A percentile compares a stretch with the other conserved stretches of the same genome.
Conservation (phyloP, 1,284 basidiomycete species). For the Irpex sp. region DNA sequence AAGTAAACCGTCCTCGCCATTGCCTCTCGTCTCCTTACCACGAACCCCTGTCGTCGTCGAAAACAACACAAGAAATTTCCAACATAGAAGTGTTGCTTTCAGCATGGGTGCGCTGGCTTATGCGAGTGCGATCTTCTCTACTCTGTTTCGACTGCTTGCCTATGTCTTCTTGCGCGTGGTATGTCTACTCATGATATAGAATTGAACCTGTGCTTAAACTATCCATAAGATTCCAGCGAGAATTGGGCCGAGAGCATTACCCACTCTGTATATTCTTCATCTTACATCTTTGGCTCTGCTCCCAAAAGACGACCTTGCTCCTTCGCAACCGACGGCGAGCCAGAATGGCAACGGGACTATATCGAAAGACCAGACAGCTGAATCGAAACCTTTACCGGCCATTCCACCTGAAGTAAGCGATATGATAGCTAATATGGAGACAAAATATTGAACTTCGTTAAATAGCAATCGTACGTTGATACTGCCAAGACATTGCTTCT, state of each 20-base stretch:
- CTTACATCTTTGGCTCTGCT: conserved; percentile 9
- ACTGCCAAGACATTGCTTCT: conserved; percentile 32
- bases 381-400: background rate
- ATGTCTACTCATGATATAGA: background rate
- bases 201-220: background rate
- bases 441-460: background rate
- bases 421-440: background rate
- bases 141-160: conserved; percentile 12
- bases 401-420: background rate
- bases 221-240: conserved; percentile 12
- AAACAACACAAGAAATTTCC: background rate
- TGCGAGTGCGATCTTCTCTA: conserved; percentile 11
- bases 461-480: background rate
- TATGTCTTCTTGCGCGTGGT: conserved; percentile 19
- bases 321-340: background rate
- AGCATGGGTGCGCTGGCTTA: conserved; percentile 3
- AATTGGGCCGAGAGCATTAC: conserved; percentile 4
- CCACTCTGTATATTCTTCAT: conserved; percentile 13
- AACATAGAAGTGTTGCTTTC: background rate
- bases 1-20: background rate
- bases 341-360: background rate
- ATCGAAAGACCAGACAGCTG: background rate
- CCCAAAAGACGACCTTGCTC: background rate
- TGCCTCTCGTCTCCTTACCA: background rate
- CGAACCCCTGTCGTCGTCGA: background rate